Evolutionary conservation across 2,329 filamentous ascomycete genomes (phyloP).

Genomic region (Cordyceps fumosorosea): DNA sequence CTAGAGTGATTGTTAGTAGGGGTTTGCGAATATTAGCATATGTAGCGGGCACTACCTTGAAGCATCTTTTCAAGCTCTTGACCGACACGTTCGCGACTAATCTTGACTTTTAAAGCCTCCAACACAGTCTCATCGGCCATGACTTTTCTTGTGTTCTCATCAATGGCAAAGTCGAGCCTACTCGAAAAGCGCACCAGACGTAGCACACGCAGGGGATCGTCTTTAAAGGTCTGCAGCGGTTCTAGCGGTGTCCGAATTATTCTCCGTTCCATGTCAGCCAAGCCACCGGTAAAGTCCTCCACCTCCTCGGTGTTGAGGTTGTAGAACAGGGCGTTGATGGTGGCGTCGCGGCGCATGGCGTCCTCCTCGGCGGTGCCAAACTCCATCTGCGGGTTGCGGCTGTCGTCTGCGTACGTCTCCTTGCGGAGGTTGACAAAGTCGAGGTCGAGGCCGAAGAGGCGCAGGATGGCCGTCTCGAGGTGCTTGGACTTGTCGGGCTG

Average conservation of each 20-base stretch:
- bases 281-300: slow-evolving; percentile 80
- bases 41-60: slow-evolving; percentile 42
- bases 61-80: slow-evolving; percentile 90
- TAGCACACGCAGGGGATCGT: slow-evolving; percentile 83
- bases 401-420: slow-evolving; percentile 84
- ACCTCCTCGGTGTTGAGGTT: slow-evolving; percentile 74
- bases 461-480: slow-evolving; percentile 83
- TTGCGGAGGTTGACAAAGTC: slow-evolving; percentile 93
- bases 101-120: slow-evolving; percentile 74
- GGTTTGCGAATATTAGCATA: not conserved
- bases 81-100: slow-evolving; percentile 84
- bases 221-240: slow-evolving; percentile 86
- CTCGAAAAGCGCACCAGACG: slow-evolving; percentile 87
- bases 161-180: slow-evolving; percentile 72
- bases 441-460: slow-evolving; percentile 77
- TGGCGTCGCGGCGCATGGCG: slow-evolving; percentile 82
- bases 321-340: slow-evolving; percentile 93
- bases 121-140: slow-evolving; percentile 81
- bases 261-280: slow-evolving; percentile 64
- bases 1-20: slow-evolving; percentile 24
- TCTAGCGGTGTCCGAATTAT: slow-evolving; percentile 81
- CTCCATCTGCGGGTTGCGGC: slow-evolving; percentile 84
- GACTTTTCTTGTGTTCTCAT: slow-evolving; percentile 56
- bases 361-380: slow-evolving; percentile 91
- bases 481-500: slow-evolving; percentile 98